Evolutionary conservation across 106 monocot species (phyloP).

Genomic region (Dioscorea zingiberensis): DNA sequence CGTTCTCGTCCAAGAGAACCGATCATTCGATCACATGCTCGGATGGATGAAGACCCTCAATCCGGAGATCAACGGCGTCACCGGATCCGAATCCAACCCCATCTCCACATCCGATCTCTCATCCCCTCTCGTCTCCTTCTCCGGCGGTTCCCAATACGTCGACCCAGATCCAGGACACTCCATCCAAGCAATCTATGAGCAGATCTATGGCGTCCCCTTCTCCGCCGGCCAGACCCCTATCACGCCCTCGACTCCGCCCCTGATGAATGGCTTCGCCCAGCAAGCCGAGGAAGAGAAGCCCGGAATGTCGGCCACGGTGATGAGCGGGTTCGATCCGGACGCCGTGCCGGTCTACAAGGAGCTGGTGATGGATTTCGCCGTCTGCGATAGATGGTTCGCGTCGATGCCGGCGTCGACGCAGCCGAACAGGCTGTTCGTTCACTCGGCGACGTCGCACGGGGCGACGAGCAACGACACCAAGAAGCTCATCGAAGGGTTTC

Average conservation of each 20-base stretch:
- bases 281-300: slow-evolving; percentile 55
- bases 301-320: slow-evolving; percentile 59
- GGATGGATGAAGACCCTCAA: slow-evolving; percentile 90
- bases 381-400: slow-evolving; percentile 95
- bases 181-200: slow-evolving; percentile 93
- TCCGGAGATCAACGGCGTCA: slow-evolving; percentile 70
- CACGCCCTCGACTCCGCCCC: slow-evolving; percentile 36
- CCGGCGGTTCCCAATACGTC: slow-evolving; percentile 56
- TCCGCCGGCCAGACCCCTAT: slow-evolving; percentile 36
- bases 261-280: slow-evolving; percentile 88
- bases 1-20: slow-evolving; percentile 83
- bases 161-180: slow-evolving; percentile 96
- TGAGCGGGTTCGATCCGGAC: slow-evolving; percentile 82
- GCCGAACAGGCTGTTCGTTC: slow-evolving; percentile 83
- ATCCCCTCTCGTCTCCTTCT: slow-evolving; percentile 45
- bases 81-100: slow-evolving; percentile 53
- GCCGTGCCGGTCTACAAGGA: slow-evolving; percentile 73
- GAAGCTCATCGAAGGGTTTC: slow-evolving; percentile 56
- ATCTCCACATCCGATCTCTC: slow-evolving; percentile 50
- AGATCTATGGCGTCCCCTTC: slow-evolving; percentile 64
- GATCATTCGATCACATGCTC: slow-evolving; percentile 95
- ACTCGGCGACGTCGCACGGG: slow-evolving; percentile 89
- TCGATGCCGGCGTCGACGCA: slow-evolving; percentile 87
- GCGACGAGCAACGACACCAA: slow-evolving; percentile 63
- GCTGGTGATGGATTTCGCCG: slow-evolving; percentile 69